Evolutionary conservation across 345 rosid species (phyloP).

Genomic region (Citrus inodora): DNA sequence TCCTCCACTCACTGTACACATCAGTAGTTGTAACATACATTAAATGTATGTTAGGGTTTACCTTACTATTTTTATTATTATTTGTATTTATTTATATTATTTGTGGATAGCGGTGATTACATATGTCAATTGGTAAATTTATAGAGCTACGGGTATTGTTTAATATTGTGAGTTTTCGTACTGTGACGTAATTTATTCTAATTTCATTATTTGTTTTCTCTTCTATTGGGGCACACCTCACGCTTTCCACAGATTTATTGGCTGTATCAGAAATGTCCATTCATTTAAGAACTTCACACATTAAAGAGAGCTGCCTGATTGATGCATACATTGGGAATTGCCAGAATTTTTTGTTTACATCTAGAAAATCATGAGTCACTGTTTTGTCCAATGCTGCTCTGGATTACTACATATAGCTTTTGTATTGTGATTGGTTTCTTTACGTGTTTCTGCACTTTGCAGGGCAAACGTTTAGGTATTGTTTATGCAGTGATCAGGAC

Average conservation of each 20-base stretch:
- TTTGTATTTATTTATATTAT: too few relatives aligned
- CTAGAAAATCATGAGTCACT: not conserved
- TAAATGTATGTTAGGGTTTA: too few relatives aligned
- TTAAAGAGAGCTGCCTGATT: not conserved
- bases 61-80: too few relatives aligned
- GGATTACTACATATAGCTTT: not conserved
- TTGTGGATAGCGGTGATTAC: too few relatives aligned
- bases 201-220: not conserved
- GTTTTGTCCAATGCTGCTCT: not conserved
- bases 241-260: not conserved
- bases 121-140: not conserved
- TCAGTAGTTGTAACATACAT: too few relatives aligned
- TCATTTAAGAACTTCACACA: not conserved
- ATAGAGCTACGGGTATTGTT: not conserved
- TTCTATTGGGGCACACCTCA: not conserved
- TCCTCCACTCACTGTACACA: too few relatives aligned
- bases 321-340: not conserved
- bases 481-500: not conserved
- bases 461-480: conserved; percentile 3
- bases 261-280: not conserved
- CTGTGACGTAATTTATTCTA: too few relatives aligned
- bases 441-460: not conserved
- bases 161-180: not conserved
- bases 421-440: not conserved
- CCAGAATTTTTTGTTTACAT: not conserved